These are phyloP conservation scores for Vitis amurensis DNA, from an alignment of 164 flowering plant genomes.

Conservation along the genomic window DNA sequence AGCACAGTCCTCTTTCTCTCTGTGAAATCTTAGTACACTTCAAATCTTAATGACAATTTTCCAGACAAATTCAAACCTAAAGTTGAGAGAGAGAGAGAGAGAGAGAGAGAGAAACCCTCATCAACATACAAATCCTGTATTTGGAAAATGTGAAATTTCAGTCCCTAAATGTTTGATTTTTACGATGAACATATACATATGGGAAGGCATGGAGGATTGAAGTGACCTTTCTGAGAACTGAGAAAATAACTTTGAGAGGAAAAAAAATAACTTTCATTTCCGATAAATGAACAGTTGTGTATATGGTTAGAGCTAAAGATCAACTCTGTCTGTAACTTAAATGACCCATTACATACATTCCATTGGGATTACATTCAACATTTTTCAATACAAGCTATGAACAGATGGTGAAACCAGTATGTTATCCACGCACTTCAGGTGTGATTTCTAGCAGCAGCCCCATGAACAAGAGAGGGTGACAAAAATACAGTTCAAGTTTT, in stretches of 20 bases:
- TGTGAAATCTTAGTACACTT: no score
- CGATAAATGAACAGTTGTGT: constrained; percentile 5
- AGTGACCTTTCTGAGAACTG: not conserved
- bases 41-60: no score
- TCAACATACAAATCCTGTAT: no score
- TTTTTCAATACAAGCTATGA: constrained; percentile 28
- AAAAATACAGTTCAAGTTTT: constrained; percentile 8
- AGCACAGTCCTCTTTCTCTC: no score
- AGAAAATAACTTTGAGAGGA: not conserved
- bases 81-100: no score
- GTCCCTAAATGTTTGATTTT: no score
- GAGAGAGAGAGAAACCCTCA: no score
- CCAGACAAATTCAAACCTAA: no score
- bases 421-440: constrained; percentile 8
- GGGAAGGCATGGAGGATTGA: no score
- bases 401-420: constrained; percentile 5
- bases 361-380: not conserved
- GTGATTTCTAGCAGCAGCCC: not conserved
- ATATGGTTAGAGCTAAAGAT: constrained; percentile 1
- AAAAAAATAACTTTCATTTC: constrained; percentile 2
- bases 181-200: no score
- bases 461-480: constrained; percentile 5
- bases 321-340: not conserved
- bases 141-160: no score
- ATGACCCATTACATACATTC: constrained; percentile 13